These are phyloP conservation scores for Acacia crassicarpa DNA, from an alignment of 306 rosid genomes.

Conservation along the genomic window DNA sequence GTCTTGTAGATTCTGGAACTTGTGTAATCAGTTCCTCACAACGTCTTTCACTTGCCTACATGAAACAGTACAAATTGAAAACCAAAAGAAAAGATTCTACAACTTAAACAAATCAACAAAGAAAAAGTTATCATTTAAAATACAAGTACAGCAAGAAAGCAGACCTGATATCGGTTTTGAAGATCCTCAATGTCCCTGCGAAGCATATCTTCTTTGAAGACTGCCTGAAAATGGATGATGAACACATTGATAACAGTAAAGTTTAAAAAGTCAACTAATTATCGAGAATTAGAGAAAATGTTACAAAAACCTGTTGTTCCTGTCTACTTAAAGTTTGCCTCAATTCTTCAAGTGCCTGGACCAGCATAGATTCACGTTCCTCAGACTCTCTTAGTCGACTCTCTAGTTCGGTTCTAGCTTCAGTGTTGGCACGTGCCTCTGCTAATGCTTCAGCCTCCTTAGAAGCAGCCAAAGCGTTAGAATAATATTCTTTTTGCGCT, in stretches of 20 bases:
- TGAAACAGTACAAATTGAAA: constrained; percentile 36
- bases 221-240: constrained; percentile 58
- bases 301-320: constrained; percentile 86
- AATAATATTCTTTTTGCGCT: constrained; percentile 83
- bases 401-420: constrained; percentile 95
- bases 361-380: constrained; percentile 95
- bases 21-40: constrained; percentile 95
- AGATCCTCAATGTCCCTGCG: constrained; percentile 93
- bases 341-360: constrained; percentile 93
- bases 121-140: constrained; percentile 25
- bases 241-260: constrained; percentile 9
- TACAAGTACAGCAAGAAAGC: constrained; percentile 33
- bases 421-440: constrained; percentile 88
- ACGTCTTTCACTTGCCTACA: constrained; percentile 96
- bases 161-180: constrained; percentile 93
- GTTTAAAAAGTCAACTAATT: constrained; percentile 23
- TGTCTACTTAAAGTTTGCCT: constrained; percentile 90
- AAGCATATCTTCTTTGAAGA: constrained; percentile 89
- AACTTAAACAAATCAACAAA: constrained; percentile 28
- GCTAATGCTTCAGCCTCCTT: constrained; percentile 97
- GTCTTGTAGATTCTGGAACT: constrained; percentile 99
- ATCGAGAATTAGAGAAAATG: constrained; percentile 28
- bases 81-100: constrained; percentile 8
- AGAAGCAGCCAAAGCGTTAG: constrained; percentile 86
- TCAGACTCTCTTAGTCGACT: constrained; percentile 79